Conservation (phyloP, 2,329 filamentous ascomycete species). For the Diaporthe citriasiana region DNA sequence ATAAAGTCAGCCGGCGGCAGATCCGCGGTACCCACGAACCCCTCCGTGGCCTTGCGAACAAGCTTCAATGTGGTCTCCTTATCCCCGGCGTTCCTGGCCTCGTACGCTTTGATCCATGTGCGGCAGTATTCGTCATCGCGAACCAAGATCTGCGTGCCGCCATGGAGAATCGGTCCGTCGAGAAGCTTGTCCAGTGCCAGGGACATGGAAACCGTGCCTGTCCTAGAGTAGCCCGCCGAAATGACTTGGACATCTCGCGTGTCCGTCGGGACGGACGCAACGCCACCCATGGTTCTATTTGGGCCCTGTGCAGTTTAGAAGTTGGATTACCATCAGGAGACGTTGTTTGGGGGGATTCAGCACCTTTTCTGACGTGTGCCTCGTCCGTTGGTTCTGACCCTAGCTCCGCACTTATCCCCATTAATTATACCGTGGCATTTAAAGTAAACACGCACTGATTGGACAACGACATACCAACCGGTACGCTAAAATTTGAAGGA, state of each 20-base stretch:
- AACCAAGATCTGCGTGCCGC: conserved; percentile 35
- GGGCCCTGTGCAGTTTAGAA: too few relatives aligned
- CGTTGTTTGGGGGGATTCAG: too few relatives aligned
- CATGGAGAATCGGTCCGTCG: conserved; percentile 35
- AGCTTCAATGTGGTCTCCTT: conserved; percentile 45
- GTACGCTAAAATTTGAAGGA: too few relatives aligned
- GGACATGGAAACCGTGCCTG: conserved; percentile 41
- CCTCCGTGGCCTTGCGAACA: conserved; percentile 42
- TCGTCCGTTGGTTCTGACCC: too few relatives aligned
- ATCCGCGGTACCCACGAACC: conserved; percentile 19
- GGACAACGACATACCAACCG: too few relatives aligned
- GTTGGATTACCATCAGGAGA: too few relatives aligned
- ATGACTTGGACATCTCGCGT: conserved; percentile 39
- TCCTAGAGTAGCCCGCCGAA: conserved; percentile 40
- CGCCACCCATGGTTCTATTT: conserved; percentile 38
- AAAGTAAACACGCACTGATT: too few relatives aligned
- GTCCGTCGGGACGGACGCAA: conserved; percentile 36
- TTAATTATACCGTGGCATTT: too few relatives aligned
- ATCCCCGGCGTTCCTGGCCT: conserved; percentile 45
- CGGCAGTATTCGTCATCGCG: conserved; percentile 43
- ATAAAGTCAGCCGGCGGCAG: conserved; percentile 28
- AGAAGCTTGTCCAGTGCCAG: conserved; percentile 40
- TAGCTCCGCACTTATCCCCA: too few relatives aligned
- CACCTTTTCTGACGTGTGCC: too few relatives aligned
- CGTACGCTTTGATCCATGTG: conserved; percentile 47